A percentile compares a stretch with the other conserved stretches of the same genome.
These are phyloP conservation scores for Kazachstania sp. DNA, from an alignment of 1,139 yeast species.

Conservation along the genomic window DNA sequence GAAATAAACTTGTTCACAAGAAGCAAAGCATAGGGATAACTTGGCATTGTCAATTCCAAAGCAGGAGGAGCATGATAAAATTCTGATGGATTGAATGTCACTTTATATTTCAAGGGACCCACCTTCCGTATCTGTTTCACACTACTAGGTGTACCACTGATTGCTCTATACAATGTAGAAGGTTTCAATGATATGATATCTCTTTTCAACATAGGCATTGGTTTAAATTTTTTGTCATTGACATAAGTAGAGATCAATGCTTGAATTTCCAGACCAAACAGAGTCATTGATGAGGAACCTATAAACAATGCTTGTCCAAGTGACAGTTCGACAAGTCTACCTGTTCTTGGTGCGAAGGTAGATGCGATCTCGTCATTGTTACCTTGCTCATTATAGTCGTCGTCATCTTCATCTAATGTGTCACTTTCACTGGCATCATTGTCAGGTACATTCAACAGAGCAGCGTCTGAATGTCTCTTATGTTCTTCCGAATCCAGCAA, in stretches of 20 bases:
- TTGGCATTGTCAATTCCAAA: conserved; percentile 59
- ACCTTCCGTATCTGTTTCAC: conserved; percentile 1
- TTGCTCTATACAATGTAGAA: not conserved
- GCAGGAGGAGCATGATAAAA: not conserved
- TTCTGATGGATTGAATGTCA: not conserved
- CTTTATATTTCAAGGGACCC: not conserved
- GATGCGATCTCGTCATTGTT: conserved; percentile 44
- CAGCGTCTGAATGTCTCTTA: not conserved
- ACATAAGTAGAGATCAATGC: conserved; percentile 34
- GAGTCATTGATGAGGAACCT: conserved; percentile 75
- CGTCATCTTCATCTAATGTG: not conserved
- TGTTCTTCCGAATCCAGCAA: not conserved
- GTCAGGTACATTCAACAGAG: not conserved
- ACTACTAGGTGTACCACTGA: not conserved
- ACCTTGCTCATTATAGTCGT: not conserved
- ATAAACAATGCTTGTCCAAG: conserved; percentile 69
- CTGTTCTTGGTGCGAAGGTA: conserved; percentile 61
- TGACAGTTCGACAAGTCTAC: conserved; percentile 60
- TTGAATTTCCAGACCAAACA: conserved; percentile 69
- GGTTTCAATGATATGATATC: conserved; percentile 4
- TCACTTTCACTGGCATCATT: too few relatives aligned
- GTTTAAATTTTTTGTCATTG: conserved; percentile 13
- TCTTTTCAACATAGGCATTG: conserved; percentile 11
- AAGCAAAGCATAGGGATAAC: conserved; percentile 67
- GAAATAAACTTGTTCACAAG: conserved; percentile 69